Evolutionary conservation across 345 rosid genomes (phyloP).

Genomic region (Pistacia atlantica): DNA sequence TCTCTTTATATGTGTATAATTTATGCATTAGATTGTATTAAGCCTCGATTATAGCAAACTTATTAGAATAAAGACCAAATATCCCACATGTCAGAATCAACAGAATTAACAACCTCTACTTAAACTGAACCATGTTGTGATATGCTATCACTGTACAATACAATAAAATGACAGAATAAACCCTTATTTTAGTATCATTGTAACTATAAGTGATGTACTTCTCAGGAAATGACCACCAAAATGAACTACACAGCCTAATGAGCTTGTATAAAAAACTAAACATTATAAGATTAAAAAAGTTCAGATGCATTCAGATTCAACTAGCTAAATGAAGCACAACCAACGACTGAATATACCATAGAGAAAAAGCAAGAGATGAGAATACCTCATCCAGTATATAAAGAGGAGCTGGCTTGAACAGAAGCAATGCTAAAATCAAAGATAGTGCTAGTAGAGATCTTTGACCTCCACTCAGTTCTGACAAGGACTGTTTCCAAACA

Average conservation of each 20-base stretch:
- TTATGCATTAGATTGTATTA: not conserved
- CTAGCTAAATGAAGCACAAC: not conserved
- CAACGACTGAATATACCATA: not conserved
- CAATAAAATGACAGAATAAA: not conserved
- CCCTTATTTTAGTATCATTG: not conserved
- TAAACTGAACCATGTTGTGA: not conserved
- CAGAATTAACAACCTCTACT: too few relatives aligned
- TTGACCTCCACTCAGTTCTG: constrained; percentile 95
- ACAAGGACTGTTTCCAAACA: constrained; percentile 95
- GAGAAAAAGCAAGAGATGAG: not conserved
- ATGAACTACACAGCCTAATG: not conserved
- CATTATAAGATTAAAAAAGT: constrained; percentile 14
- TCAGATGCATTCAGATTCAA: not conserved
- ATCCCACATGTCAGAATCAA: not conserved
- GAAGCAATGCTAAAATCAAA: constrained; percentile 88
- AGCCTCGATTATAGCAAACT: not conserved
- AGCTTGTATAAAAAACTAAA: not conserved
- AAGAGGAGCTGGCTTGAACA: constrained; percentile 97
- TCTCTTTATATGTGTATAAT: not conserved
- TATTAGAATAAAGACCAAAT: not conserved
- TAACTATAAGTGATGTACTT: not conserved
- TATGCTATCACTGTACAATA: not conserved
- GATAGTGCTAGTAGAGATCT: constrained; percentile 95
- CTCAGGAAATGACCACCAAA: not conserved
- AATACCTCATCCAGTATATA: constrained; percentile 94